Percentiles rank a stretch among this genome's conserved stretches.
Evolutionary conservation across 495 filamentous ascomycete species (phyloP).

Genomic region (Xylaria longipes): DNA sequence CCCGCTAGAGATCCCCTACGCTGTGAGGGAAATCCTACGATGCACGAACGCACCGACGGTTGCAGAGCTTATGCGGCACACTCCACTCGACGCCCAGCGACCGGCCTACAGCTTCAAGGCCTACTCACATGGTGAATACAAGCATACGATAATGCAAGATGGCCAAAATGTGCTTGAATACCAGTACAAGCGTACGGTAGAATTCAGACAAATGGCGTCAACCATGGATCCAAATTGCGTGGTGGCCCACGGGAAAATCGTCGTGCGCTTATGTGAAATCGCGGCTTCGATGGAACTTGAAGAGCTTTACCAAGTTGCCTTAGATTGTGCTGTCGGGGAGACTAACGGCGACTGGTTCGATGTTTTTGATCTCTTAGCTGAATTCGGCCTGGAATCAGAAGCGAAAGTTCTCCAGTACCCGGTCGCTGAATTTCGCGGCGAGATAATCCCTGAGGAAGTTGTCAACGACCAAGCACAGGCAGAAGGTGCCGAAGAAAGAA

Average conservation of each 20-base stretch:
- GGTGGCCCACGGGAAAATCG: slow-evolving; percentile 26
- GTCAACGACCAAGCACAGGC: background rate
- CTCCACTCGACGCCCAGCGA: background rate
- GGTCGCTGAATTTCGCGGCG: slow-evolving; percentile 9
- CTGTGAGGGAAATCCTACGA: background rate
- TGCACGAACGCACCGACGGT: background rate
- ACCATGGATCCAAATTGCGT: slow-evolving; percentile 26
- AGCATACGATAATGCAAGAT: background rate
- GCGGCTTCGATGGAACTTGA: background rate
- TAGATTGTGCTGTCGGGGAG: slow-evolving; percentile 24
- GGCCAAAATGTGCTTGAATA: background rate
- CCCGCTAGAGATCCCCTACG: background rate
- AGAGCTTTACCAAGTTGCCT: background rate
- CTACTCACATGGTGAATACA: background rate
- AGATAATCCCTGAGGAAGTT: background rate
- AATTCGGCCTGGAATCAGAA: slow-evolving; percentile 23
- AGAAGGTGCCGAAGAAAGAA: background rate
- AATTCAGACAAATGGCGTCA: slow-evolving; percentile 32
- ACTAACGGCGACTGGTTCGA: slow-evolving; percentile 24
- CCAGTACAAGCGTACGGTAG: slow-evolving; percentile 30
- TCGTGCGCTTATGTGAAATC: slow-evolving; percentile 27
- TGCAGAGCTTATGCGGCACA: slow-evolving; percentile 7
- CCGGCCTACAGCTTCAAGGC: slow-evolving; percentile 21
- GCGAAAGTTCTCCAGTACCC: slow-evolving; percentile 27
- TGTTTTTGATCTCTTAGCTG: slow-evolving; percentile 31